Percentiles rank a stretch among this genome's conserved stretches.
Conservation (phyloP, 2,329 filamentous ascomycete species). For the Volutella citrinella region DNA sequence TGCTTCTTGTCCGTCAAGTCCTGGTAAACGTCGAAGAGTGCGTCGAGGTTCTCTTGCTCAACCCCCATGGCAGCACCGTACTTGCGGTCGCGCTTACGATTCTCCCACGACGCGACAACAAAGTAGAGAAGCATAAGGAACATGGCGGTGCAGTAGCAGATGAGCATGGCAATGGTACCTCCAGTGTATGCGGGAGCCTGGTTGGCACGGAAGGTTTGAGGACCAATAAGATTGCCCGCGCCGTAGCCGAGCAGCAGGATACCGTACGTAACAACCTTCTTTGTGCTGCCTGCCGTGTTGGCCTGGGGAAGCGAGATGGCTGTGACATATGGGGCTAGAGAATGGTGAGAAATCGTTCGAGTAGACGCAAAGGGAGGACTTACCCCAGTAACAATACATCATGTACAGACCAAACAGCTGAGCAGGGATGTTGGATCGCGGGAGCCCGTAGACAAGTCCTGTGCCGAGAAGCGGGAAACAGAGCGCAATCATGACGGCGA, state of each 20-base stretch:
- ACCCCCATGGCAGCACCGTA: no score
- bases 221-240: constrained; percentile 36
- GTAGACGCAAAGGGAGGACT: not conserved
- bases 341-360: no score
- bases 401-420: constrained; percentile 14
- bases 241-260: constrained; percentile 43
- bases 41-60: no score
- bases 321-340: constrained; percentile 13
- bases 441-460: constrained; percentile 10
- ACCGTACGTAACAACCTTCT: constrained; percentile 40
- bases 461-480: constrained; percentile 12
- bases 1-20: no score
- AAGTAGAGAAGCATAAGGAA: constrained; percentile 3
- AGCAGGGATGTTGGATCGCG: constrained; percentile 8
- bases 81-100: constrained; percentile 4
- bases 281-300: constrained; percentile 35
- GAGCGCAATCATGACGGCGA: constrained; percentile 8
- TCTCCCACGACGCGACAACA: constrained; percentile 4
- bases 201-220: constrained; percentile 34
- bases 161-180: constrained; percentile 11
- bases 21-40: no score
- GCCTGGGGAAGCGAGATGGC: constrained; percentile 10
- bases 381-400: constrained; percentile 13
- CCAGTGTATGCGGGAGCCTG: constrained; percentile 32
- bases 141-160: constrained; percentile 12